Evolutionary conservation across 176 grass and related monocot species (phyloP), one percentile per base, ranked within the genome.

Genomic region (Ampelocalamus luodianensis): DNA sequence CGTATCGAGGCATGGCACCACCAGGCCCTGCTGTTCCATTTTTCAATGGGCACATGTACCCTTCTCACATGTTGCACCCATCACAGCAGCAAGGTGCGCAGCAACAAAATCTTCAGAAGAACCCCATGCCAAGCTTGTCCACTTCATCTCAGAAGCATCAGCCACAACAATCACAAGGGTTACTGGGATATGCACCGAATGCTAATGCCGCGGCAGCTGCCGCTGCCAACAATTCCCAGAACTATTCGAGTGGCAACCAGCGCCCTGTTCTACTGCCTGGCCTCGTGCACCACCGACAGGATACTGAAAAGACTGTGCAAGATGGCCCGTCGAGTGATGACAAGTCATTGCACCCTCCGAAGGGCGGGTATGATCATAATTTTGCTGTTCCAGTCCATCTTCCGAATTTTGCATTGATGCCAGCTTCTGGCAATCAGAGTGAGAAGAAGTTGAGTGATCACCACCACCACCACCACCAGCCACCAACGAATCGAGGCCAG

Each of bases 41-140:
- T 76, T 99, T 94, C 87, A 94, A 90, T 60, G 92, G 89, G n/a
- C 90, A 82, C 72, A 85, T 94, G 65, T 96, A 94, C 55, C 46
- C 96, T 51, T 60, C 87, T 83, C 97, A 94, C 69, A 99, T 99
- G 93, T 39, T 93, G 73, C 93, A 96, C 44, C 90, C 97, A 68
- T 90, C 85, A 63, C 96, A 96, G 44, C 87, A 92, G 71, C 97
- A 93, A 79, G 79, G 84, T 23, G 72, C 37, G 0, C 87, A 89
- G 48, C 93, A 81, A 50, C 96, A 92, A 88, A 90, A 86, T 90
- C 84, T 46, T 79, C 92, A 95, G 59, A 97, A 93, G 74, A 72
- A 38, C 29, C 79, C 78, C 23, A 83, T 83, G 71, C 82, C 91
- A 17, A 95, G 71, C 84, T 50, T 82, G 69, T 82, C 94, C 23